Base-by-base conservation (phyloP, 768 basidiomycete genomes). In the Boletus pseudo-olivaceus region DNA sequence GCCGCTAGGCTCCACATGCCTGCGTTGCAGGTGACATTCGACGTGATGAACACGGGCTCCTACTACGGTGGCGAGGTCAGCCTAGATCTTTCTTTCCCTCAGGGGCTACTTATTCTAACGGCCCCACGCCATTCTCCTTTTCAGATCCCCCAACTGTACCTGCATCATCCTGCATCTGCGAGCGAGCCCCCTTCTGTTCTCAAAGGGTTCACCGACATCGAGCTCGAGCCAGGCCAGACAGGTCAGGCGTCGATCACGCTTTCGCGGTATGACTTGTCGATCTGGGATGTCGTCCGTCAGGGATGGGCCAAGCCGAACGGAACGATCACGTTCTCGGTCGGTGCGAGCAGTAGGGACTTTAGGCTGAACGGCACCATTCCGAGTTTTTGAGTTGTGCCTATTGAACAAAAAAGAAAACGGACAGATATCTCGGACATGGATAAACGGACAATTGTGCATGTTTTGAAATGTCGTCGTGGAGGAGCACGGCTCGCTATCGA, bases 241-340 rank as follows among this genome's bases (percentile, higher is more conserved):
- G 67, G 67, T 53, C 67, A 56, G 8, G 82, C 83, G 2, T 76
- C 73, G 7, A 76, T 91, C 60, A 78, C 75, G 8, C 73, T 91
- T 32, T 84, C 87, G 14, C 75, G 85, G 34, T 84, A 88, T 60
- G 85, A 88, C 58, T 61, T 90, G 60, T 86, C 83, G 20, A 77
- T 89, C 51, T 93, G 90, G 92, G 88, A 93, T 67, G 80, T 79
- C 1, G 78, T 70, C 10, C 74, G 76, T 26, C 91, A 93, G 68
- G 83, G 86, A 3, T 93, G 92, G 90, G 73, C 75, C 56, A 82
- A 79, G 58, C 90, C 91, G 1, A 62, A 70, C 2, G 90, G 89
- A 2, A 75, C 65, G 39, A 83, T 88, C 62, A 72, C 71, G 20
- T 76, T 93, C 47, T 78, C 81, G 6, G 71, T 90, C 37, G 88